Percentiles rank a stretch among this genome's conserved stretches.
Evolutionary conservation across 1,139 yeast species (phyloP).

Genomic region (Casaregolazyma suthepensis): DNA sequence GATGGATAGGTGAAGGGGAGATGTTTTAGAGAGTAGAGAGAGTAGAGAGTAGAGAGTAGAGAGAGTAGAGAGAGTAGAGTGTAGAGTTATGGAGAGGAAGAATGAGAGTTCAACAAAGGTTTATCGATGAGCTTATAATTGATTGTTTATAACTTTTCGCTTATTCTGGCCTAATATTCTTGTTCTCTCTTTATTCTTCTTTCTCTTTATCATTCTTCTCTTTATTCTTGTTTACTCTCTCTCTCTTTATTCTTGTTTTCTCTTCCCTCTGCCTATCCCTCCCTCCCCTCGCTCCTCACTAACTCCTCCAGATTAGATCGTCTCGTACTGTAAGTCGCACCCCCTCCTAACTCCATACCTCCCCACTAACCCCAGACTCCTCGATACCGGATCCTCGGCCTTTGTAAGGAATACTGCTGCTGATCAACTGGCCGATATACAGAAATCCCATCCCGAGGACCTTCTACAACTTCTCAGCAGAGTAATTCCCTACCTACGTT

Average conservation of each 20-base stretch:
- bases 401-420: slow-evolving; percentile 96
- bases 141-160: too few relatives aligned
- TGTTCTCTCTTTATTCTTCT: too few relatives aligned
- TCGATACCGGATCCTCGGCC: slow-evolving; percentile 94
- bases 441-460: slow-evolving; percentile 93
- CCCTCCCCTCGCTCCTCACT: neutral
- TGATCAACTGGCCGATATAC: slow-evolving; percentile 90
- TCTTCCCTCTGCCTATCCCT: neutral
- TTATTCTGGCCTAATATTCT: too few relatives aligned
- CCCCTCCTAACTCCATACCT: neutral
- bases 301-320: slow-evolving; percentile 32
- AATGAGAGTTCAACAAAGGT: too few relatives aligned
- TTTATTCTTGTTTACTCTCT: neutral
- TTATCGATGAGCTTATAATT: too few relatives aligned
- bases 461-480: slow-evolving; percentile 74
- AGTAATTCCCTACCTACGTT: slow-evolving; percentile 81
- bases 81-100: too few relatives aligned
- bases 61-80: too few relatives aligned
- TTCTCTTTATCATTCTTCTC: too few relatives aligned
- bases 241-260: neutral
- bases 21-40: too few relatives aligned
- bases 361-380: slow-evolving; percentile 30
- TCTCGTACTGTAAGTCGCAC: slow-evolving; percentile 31
- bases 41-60: too few relatives aligned
- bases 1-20: too few relatives aligned